phyloP scores from a whole-genome alignment of 2,329 filamentous ascomycete genomes.

The Graphilbum ipis-grandicollis region DNA sequence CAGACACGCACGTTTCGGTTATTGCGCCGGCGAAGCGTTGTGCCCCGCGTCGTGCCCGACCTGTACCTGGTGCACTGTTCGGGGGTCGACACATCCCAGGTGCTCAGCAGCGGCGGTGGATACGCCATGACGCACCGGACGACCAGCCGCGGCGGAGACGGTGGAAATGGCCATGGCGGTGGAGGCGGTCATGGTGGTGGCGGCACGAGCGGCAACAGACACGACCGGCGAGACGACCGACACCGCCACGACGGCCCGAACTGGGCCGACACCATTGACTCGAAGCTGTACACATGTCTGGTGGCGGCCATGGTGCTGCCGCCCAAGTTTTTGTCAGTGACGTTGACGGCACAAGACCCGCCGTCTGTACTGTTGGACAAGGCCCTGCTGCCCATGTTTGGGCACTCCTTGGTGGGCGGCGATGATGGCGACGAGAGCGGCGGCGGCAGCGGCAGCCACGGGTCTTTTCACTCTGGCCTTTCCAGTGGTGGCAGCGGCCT shows the following conservation, averaged over 20 bases:
- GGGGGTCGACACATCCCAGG: slow-evolving; percentile 32
- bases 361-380: slow-evolving; percentile 59
- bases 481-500: slow-evolving; percentile 32
- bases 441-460: too few relatives aligned
- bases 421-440: slow-evolving; percentile 24
- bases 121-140: neutral
- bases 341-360: slow-evolving; percentile 54
- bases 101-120: slow-evolving; percentile 10
- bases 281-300: slow-evolving; percentile 44
- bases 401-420: slow-evolving; percentile 59
- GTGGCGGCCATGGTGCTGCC: slow-evolving; percentile 38
- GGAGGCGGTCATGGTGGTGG: slow-evolving; percentile 17
- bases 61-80: slow-evolving; percentile 72
- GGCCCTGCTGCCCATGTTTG: slow-evolving; percentile 45
- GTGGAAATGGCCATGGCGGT: slow-evolving; percentile 14
- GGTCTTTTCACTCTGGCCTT: too few relatives aligned
- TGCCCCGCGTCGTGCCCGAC: slow-evolving; percentile 49
- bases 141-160: neutral
- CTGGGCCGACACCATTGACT: slow-evolving; percentile 44
- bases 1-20: slow-evolving; percentile 68
- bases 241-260: neutral
- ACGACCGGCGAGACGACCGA: slow-evolving; percentile 3
- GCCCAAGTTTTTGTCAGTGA: slow-evolving; percentile 58
- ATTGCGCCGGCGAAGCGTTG: slow-evolving; percentile 61
- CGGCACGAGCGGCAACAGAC: slow-evolving; percentile 1